Evolutionary conservation across 2,329 filamentous ascomycete species (phyloP), one percentile per base, ranked within the genome.

Genomic region (Cordyceps fumosorosea): DNA sequence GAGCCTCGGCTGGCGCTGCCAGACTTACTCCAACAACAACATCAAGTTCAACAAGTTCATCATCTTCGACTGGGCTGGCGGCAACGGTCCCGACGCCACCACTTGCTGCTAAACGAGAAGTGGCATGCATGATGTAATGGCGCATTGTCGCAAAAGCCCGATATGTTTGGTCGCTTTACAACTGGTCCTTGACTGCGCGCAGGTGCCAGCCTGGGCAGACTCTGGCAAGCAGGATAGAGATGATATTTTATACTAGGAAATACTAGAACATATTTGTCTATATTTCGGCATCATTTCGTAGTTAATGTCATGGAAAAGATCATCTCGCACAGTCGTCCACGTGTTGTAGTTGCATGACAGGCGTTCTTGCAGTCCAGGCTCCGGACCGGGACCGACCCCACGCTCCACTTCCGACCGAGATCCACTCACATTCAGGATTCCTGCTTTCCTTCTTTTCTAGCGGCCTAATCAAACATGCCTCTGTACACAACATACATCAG

Each of bases 11-110:
- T 59, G 34, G 34, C 56, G 56, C 47, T 59, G 56, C 56, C 56
- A 59, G 47, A 59, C 29, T 32, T 63, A 63, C 51, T 63, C 62
- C 34, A 63, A 63, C 62, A 63, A 60, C 51, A 60, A 63, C 55
- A 63, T 63, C 51, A 56, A 51, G 44, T 63, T 63, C 45, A 64
- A 37, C 56, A 60, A 59, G 44, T 60, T 65, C 45, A 65, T 63
- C 64, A 56, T 65, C 58, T 62, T 65, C 40, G 62, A 63, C 62
- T 58, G 62, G 56, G 65, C 53, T 14, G 56, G 53, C 20, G 62
- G 59, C 51, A 56, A 63, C 57, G 63, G 53, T 29, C 62, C 67
- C 34, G 62, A 60, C 16, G 18, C 56, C 6, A 56, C 62, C 44
- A 63, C 62, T 10, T 63, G 62, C 62, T 63, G 62, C 56, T 63